Evolutionary conservation across 1,284 basidiomycete genomes (phyloP).

Genomic region (Tilletiaria anomala): DNA sequence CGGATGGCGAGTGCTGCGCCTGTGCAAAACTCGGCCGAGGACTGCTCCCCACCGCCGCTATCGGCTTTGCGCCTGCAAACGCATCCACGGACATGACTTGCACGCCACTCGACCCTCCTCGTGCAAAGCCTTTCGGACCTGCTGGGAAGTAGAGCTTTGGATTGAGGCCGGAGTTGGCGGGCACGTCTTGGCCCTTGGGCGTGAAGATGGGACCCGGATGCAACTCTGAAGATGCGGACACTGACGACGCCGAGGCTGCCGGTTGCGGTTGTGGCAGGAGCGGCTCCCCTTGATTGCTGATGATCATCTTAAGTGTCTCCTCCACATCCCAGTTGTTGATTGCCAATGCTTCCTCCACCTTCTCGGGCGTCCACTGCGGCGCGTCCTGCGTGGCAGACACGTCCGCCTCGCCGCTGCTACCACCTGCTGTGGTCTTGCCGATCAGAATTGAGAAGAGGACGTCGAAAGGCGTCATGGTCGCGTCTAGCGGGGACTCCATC

Average conservation of each 20-base stretch:
- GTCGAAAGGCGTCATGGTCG: conserved; percentile 92
- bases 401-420: background rate
- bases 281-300: conserved; percentile 46
- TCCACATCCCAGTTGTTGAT: conserved; percentile 87
- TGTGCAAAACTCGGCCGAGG: too few relatives aligned
- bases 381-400: conserved; percentile 5
- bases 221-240: too few relatives aligned
- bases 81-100: background rate
- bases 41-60: too few relatives aligned
- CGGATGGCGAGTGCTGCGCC: too few relatives aligned
- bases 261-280: conserved; percentile 4
- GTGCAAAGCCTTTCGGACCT: background rate
- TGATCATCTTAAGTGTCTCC: conserved; percentile 75
- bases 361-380: conserved; percentile 53
- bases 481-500: conserved; percentile 36
- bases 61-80: background rate
- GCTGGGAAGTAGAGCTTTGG: background rate
- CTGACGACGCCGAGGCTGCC: conserved; percentile 7
- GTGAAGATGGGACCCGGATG: background rate
- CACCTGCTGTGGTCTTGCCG: conserved; percentile 8
- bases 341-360: conserved; percentile 81
- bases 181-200: background rate
- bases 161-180: background rate
- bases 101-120: background rate
- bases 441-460: conserved; percentile 78